phyloP scores from a whole-genome alignment of 2,329 filamentous ascomycete genomes.

The Alternaria alternata region DNA sequence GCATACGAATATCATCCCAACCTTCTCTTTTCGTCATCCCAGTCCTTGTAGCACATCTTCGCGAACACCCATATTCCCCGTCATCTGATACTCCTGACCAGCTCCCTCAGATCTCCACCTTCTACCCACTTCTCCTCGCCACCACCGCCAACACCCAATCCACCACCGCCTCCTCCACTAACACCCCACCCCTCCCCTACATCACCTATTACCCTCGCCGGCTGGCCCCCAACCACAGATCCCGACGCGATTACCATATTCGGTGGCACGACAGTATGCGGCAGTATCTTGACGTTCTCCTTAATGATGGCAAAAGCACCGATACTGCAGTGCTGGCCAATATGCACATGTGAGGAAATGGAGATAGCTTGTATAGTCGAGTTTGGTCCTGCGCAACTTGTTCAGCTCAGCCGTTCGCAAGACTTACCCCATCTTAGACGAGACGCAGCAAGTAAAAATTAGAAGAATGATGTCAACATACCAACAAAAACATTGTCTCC shows the following conservation, averaged over 20 bases:
- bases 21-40: not conserved
- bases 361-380: constrained; percentile 83
- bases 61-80: not conserved
- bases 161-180: constrained; percentile 44
- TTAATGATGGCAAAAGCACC: constrained; percentile 92
- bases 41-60: not conserved
- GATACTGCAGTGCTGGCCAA: constrained; percentile 79
- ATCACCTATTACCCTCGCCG: constrained; percentile 59
- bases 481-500: constrained; percentile 95
- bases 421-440: not conserved
- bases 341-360: constrained; percentile 85
- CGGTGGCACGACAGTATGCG: constrained; percentile 81
- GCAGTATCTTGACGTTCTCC: constrained; percentile 88
- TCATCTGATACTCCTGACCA: constrained; percentile 56
- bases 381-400: constrained; percentile 45
- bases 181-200: constrained; percentile 62
- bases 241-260: constrained; percentile 94
- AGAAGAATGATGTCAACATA: constrained; percentile 49
- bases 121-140: constrained; percentile 59
- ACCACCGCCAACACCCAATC: constrained; percentile 48
- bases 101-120: constrained; percentile 58
- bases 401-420: not conserved
- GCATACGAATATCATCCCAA: not conserved
- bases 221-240: constrained; percentile 76
- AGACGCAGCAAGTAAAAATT: not conserved